A percentile compares a stretch with the other conserved stretches of the same genome.
phyloP scores from a whole-genome alignment of 805 yeast species.

The Kurtzmaniella fragi region DNA sequence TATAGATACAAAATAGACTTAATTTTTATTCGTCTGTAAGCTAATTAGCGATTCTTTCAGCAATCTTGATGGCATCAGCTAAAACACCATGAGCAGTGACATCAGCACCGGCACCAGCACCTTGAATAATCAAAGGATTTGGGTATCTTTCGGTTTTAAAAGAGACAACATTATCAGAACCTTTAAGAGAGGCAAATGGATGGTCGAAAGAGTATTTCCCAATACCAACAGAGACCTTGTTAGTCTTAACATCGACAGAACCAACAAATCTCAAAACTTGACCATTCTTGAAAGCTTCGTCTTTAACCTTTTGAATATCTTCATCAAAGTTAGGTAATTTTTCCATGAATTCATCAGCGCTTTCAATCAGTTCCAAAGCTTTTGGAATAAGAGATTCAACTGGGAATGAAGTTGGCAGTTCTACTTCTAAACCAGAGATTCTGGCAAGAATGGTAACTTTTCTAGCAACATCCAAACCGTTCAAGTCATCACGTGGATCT shows the following conservation, averaged over 20 bases:
- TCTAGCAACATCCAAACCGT: slow-evolving; percentile 98
- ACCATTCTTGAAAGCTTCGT: slow-evolving; percentile 73
- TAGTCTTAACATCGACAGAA: slow-evolving; percentile 69
- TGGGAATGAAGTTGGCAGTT: slow-evolving; percentile 88
- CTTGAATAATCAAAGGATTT: slow-evolving; percentile 92
- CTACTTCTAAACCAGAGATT: slow-evolving; percentile 79
- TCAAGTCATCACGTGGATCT: slow-evolving; percentile 98
- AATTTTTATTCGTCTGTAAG: too few species aligned
- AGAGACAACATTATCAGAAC: slow-evolving; percentile 93
- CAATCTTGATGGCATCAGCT: slow-evolving; percentile 88
- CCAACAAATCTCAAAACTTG: slow-evolving; percentile 95
- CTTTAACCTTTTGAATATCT: slow-evolving; percentile 71
- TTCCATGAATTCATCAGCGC: slow-evolving; percentile 74
- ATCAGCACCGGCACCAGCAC: slow-evolving; percentile 91
- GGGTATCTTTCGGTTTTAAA: slow-evolving; percentile 88
- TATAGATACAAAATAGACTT: not conserved
- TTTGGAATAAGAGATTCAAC: slow-evolving; percentile 91
- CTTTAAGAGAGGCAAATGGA: slow-evolving; percentile 93
- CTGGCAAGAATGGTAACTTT: slow-evolving; percentile 95
- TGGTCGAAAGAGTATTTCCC: slow-evolving; percentile 83
- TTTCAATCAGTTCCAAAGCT: slow-evolving; percentile 65
- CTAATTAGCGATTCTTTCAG: slow-evolving; percentile 66
- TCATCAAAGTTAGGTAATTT: slow-evolving; percentile 79
- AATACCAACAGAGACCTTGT: slow-evolving; percentile 77
- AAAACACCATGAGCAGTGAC: slow-evolving; percentile 79